Evolutionary conservation across 2,329 filamentous ascomycete species (phyloP), one percentile per base, ranked within the genome.

Genomic region (Fusarium subtropicale): DNA sequence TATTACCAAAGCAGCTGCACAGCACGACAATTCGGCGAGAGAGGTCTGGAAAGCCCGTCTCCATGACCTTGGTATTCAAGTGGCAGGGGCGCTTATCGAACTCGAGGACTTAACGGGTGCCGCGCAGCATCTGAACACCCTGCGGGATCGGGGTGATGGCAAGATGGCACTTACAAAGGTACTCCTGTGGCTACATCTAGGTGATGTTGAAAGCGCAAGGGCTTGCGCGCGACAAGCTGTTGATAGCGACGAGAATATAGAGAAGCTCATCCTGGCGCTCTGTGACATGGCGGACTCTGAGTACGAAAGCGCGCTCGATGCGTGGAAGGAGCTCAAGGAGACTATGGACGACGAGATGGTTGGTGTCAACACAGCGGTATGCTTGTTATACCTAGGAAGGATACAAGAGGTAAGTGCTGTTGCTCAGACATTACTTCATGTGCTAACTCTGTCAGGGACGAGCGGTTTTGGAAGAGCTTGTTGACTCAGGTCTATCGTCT

Each of bases 31-130:
- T 52, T 84, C 88, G 1, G 87, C 88, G 24, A 81, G 84, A 18
- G 82, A 85, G 68, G 72, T 91, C 8, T 98, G 95, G 95, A 89
- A 87, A 69, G 80, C 81, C 1, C 82, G 95, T 28, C 83, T 98
- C 1, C 81, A 85, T 2, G 94, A 97, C 67, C 83, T 97, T 4
- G 94, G 94, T 0, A 83, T 91, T 45, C 81, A 86, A 58, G 87
- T 91, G 2, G 87, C 87, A 0, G 86, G 87, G 16, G 90, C 91
- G 1, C 80, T 96, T 30, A 85, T 95, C 8, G 92, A 96, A 78
- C 97, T 97, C 90, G 93, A 93, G 11, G 95, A 99, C 76, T 77
- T 97, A 1, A 88, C 92, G 4, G 93, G 92, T 7, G 96, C 95
- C 0, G 88, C 86, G 2, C 83, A 90, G 31, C 93, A 97, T 73